Base-by-base conservation (phyloP, 148 eudicot species). In the Dysphania ambrosioides region DNA sequence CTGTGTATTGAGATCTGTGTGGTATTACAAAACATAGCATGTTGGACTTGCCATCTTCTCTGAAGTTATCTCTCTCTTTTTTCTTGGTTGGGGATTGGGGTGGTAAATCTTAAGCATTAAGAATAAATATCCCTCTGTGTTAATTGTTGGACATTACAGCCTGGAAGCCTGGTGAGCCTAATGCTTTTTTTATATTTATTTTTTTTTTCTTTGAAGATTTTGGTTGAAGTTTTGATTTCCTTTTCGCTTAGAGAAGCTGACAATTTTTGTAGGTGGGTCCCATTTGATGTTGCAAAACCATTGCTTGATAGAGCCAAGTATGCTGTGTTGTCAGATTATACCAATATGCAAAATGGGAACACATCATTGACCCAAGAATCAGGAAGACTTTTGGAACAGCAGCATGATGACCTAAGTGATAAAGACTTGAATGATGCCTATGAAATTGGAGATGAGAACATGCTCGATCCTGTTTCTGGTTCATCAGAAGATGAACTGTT, bases 231-330 rank as follows among this genome's bases (percentile, higher is more conserved):
- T 66, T 75, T 65, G 5, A 21, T 36, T 26, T 64, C 51, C 30
- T 72, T 73, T 59, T 5, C 38, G n/a, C 68, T 58, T 79, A 67
- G 41, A 58, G 32, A 66, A 53, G 36, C 74, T 72, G 58, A 15
- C 60, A 70, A 59, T 61, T 78, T 32, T 78, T 68, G 40, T 78
- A 95, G 99, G 89, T 95, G 99, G 99, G 85, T 92, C 66, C 78
- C 83, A 38, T 90, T 79, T 70, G 85, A 86, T 76, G 69, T 82
- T 38, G 92, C 87, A 23, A 89, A 86, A 78, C 91, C 87, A 0
- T 66, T 87, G 83, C 94, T 92, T 66, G 99, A 95, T 81, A 80
- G 75, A 78, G 84, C 78, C 72, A 76, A 70, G 31, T 92, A 90
- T 79, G 91, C 82, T 13, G 83, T 87, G 15, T 73, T 96, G 75